phyloP scores from a whole-genome alignment of 352 stramenopile species.

The Phytophthora idaei region DNA sequence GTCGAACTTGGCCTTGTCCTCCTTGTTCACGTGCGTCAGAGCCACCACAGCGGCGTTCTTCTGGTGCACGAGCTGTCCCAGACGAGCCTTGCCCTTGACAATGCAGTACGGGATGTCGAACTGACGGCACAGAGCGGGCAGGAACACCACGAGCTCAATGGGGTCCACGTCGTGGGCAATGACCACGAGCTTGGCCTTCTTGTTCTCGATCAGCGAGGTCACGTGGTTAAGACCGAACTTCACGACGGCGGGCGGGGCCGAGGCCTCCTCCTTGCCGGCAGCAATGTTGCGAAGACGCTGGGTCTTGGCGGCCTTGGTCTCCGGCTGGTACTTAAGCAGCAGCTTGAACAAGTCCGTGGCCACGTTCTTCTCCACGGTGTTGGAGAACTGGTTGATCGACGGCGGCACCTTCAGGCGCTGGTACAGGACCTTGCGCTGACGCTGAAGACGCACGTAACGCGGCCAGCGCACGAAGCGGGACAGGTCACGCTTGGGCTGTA shows the following conservation, averaged over 20 bases:
- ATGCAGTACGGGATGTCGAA: conserved; percentile 99
- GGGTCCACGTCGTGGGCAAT: conserved; percentile 99
- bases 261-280: conserved; percentile 92
- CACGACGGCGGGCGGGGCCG: conserved; percentile 90
- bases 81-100: conserved; percentile 98
- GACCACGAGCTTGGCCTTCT: conserved; percentile 99
- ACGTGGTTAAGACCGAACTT: conserved; percentile 99
- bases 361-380: conserved; percentile 98
- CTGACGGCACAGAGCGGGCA: conserved; percentile 98
- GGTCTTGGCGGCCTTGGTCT: conserved; percentile 98
- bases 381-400: conserved; percentile 99
- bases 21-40: conserved; percentile 98
- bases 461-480: conserved; percentile 99
- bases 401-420: conserved; percentile 99
- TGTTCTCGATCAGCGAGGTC: conserved; percentile 98
- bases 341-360: conserved; percentile 98
- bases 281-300: conserved; percentile 97
- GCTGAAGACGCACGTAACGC: conserved; percentile 98
- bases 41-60: conserved; percentile 97
- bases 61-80: conserved; percentile 98
- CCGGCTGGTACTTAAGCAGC: conserved; percentile 98
- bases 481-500: conserved; percentile 95
- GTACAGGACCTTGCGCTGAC: conserved; percentile 98
- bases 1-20: conserved; percentile 97
- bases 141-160: conserved; percentile 98